phyloP scores from a whole-genome alignment of 2,329 filamentous ascomycete species.

The Juglanconis oblonga region DNA sequence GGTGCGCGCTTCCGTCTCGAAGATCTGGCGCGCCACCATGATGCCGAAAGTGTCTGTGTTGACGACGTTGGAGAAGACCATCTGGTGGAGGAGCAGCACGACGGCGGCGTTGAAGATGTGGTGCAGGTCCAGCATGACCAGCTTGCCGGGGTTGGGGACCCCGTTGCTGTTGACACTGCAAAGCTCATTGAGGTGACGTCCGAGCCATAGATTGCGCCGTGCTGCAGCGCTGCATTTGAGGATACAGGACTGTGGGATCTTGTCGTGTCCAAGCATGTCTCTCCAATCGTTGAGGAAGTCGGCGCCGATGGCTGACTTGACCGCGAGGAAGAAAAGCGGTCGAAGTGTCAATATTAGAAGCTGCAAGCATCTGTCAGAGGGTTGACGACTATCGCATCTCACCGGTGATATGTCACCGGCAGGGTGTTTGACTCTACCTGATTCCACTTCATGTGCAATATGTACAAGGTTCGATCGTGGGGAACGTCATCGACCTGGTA shows the following conservation, averaged over 20 bases:
- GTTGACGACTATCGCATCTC: not conserved
- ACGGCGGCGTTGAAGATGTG: slow-evolving; percentile 50
- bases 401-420: too few relatives aligned
- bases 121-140: slow-evolving; percentile 44
- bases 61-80: slow-evolving; percentile 34
- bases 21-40: slow-evolving; percentile 38
- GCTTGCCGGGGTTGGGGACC: slow-evolving; percentile 31
- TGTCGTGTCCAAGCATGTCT: slow-evolving; percentile 27
- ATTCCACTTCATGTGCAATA: slow-evolving; percentile 49
- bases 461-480: slow-evolving; percentile 39
- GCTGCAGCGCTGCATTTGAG: slow-evolving; percentile 41
- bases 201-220: slow-evolving; percentile 43
- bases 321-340: slow-evolving; percentile 44
- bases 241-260: slow-evolving; percentile 27
- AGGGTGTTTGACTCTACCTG: slow-evolving; percentile 27
- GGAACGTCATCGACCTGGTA: not conserved
- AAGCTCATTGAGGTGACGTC: slow-evolving; percentile 28
- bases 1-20: slow-evolving; percentile 34
- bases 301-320: slow-evolving; percentile 44
- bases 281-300: slow-evolving; percentile 29
- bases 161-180: slow-evolving; percentile 14
- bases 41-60: slow-evolving; percentile 32
- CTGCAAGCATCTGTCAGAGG: slow-evolving; percentile 26
- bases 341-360: slow-evolving; percentile 47
- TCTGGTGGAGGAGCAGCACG: slow-evolving; percentile 43